Conservation (phyloP, 371 early-diverging fungal species). For the Haplosporangium sp. region DNA sequence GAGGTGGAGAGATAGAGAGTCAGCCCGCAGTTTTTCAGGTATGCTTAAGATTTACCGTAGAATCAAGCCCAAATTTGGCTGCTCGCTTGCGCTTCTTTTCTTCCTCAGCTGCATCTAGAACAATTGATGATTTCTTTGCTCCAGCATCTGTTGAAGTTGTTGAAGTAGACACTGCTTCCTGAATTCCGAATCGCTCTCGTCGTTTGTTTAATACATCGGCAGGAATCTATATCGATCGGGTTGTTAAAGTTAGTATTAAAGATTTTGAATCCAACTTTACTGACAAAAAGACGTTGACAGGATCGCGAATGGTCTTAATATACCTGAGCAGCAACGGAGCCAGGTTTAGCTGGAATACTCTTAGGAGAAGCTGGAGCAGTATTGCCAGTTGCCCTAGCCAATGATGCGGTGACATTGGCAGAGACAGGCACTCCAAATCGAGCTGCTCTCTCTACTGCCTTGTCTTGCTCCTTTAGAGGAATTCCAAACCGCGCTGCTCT, state of each 20-base stretch:
- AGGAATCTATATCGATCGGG: slow-evolving; percentile 15
- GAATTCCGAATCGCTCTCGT: slow-evolving; percentile 39
- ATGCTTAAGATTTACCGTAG: slow-evolving; percentile 13
- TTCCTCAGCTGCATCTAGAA: slow-evolving; percentile 64
- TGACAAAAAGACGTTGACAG: neutral
- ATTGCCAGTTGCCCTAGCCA: slow-evolving; percentile 27
- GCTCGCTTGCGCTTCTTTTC: slow-evolving; percentile 78
- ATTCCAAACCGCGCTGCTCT: slow-evolving; percentile 58
- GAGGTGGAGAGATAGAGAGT: no score
- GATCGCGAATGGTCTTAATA: neutral
- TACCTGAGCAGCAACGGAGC: slow-evolving; percentile 28
- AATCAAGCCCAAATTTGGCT: slow-evolving; percentile 63
- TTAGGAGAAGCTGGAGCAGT: slow-evolving; percentile 4
- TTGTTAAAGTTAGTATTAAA: no score
- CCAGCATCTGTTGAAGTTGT: neutral
- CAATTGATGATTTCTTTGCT: slow-evolving; percentile 3
- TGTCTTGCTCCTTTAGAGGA: slow-evolving; percentile 41
- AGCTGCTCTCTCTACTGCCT: slow-evolving; percentile 64
- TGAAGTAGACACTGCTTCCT: slow-evolving; percentile 16
- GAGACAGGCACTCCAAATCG: slow-evolving; percentile 65
- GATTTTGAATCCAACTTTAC: no score
- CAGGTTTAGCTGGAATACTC: slow-evolving; percentile 21
- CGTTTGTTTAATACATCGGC: slow-evolving; percentile 40
- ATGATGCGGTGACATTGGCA: slow-evolving; percentile 23
- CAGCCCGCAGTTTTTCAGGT: no score